Conservation (phyloP, 2,329 filamentous ascomycete genomes). For the Orbilia quercus region DNA sequence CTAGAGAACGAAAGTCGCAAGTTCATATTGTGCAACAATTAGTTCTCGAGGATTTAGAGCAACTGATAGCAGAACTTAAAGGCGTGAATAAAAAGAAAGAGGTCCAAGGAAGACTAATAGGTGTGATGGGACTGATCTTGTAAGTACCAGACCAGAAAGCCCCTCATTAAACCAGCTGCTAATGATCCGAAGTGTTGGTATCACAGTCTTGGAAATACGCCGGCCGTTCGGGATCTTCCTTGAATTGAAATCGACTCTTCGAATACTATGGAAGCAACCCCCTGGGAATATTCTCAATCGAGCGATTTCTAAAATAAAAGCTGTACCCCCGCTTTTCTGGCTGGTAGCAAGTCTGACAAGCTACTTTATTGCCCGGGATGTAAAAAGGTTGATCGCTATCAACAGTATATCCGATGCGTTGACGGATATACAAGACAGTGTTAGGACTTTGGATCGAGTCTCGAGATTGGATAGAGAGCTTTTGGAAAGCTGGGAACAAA, state of each 20-base stretch:
- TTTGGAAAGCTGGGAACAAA: slow-evolving; percentile 6
- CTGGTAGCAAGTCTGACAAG: slow-evolving; percentile 13
- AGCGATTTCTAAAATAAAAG: slow-evolving; percentile 17
- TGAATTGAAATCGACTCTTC: background rate
- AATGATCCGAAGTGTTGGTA: background rate
- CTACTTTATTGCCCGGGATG: slow-evolving; percentile 17
- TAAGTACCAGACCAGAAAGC: background rate
- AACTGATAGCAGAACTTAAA: slow-evolving; percentile 12
- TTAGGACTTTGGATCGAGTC: slow-evolving; percentile 1
- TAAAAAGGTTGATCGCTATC: slow-evolving; percentile 9
- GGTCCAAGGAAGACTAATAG: slow-evolving; percentile 6
- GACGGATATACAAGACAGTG: background rate
- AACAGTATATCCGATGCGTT: slow-evolving; percentile 13
- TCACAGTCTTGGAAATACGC: slow-evolving; percentile 2
- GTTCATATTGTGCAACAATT: slow-evolving; percentile 14
- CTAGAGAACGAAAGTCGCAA: slow-evolving; percentile 19
- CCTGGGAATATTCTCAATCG: background rate
- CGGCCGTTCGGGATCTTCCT: background rate
- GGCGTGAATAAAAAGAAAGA: slow-evolving; percentile 3
- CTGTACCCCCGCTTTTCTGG: slow-evolving; percentile 24
- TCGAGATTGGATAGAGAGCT: background rate
- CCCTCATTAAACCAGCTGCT: background rate
- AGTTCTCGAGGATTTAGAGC: slow-evolving; percentile 7
- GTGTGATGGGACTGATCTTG: slow-evolving; percentile 10
- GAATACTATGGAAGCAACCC: background rate